A percentile compares a stretch with the other conserved stretches of the same genome.
phyloP scores from a whole-genome alignment of 1,284 basidiomycete genomes.

The Leccinum ponderosum region DNA sequence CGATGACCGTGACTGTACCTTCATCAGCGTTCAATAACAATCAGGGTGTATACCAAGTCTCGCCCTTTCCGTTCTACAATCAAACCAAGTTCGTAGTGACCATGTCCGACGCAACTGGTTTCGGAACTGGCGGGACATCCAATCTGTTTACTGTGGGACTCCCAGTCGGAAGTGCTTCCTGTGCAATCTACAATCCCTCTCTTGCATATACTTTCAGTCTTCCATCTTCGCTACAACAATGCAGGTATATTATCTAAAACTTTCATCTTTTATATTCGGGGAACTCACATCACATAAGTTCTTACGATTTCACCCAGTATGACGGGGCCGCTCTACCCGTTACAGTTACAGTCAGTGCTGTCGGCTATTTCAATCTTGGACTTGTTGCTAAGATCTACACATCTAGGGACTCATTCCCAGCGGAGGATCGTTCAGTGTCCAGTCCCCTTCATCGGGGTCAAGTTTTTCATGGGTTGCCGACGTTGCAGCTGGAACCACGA shows the following conservation, averaged over 20 bases:
- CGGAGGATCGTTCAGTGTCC: slow-evolving; percentile 48
- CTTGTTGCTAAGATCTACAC: not conserved
- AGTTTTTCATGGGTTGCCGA: slow-evolving; percentile 59
- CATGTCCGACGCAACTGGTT: slow-evolving; percentile 74
- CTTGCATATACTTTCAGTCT: slow-evolving; percentile 52
- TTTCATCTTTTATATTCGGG: not conserved
- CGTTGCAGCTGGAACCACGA: slow-evolving; percentile 56
- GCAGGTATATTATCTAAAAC: slow-evolving; percentile 47
- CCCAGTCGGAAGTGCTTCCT: slow-evolving; percentile 46
- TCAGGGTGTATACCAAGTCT: slow-evolving; percentile 51
- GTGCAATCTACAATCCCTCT: slow-evolving; percentile 47
- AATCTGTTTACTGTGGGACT: slow-evolving; percentile 49
- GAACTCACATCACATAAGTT: slow-evolving; percentile 38
- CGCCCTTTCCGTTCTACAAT: slow-evolving; percentile 44
- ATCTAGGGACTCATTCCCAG: slow-evolving; percentile 64
- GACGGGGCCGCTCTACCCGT: slow-evolving; percentile 56
- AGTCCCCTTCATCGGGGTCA: slow-evolving; percentile 42
- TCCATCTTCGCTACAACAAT: slow-evolving; percentile 59
- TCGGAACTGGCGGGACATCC: slow-evolving; percentile 63
- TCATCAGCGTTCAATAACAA: slow-evolving; percentile 51
- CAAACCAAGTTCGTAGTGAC: slow-evolving; percentile 50
- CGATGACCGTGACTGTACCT: slow-evolving; percentile 59
- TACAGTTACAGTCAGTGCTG: slow-evolving; percentile 51
- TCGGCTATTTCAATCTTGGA: not conserved
- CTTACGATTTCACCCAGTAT: slow-evolving; percentile 54